Evolutionary conservation across 225 moss, liverwort and hornwort species (phyloP).

Genomic region (Pseudoscleropodium purum): DNA sequence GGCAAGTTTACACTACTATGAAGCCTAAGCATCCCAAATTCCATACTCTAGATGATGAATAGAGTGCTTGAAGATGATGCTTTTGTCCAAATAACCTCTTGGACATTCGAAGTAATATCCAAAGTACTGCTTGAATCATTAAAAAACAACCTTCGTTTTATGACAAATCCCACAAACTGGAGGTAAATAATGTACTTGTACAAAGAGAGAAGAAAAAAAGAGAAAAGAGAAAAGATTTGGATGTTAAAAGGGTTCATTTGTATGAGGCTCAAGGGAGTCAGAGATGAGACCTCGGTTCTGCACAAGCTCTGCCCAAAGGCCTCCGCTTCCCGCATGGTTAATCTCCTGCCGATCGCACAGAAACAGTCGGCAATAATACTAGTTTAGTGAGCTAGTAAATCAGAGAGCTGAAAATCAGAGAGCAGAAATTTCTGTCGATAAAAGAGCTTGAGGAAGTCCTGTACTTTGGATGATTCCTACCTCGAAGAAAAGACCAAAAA

Average conservation of each 20-base stretch:
- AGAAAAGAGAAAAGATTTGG: not conserved
- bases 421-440: not conserved
- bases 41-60: not conserved
- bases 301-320: conserved; percentile 90
- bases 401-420: too few species aligned
- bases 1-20: not conserved
- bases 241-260: not conserved
- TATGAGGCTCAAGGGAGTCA: not conserved
- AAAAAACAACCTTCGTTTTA: not conserved
- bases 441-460: not conserved
- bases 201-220: not conserved
- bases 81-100: not conserved
- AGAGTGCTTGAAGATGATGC: not conserved
- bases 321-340: conserved; percentile 88
- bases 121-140: not conserved
- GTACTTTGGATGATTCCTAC: not conserved
- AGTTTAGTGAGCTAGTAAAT: not conserved
- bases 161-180: not conserved
- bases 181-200: too few species aligned
- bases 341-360: conserved; percentile 51
- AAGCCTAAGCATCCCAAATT: not conserved
- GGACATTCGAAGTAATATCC: not conserved
- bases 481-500: conserved; percentile 93
- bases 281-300: conserved; percentile 60
- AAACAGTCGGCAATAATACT: not conserved